Evolutionary conservation across 139 green algal genomes (phyloP).

Genomic region (Nannochloris sp.): DNA sequence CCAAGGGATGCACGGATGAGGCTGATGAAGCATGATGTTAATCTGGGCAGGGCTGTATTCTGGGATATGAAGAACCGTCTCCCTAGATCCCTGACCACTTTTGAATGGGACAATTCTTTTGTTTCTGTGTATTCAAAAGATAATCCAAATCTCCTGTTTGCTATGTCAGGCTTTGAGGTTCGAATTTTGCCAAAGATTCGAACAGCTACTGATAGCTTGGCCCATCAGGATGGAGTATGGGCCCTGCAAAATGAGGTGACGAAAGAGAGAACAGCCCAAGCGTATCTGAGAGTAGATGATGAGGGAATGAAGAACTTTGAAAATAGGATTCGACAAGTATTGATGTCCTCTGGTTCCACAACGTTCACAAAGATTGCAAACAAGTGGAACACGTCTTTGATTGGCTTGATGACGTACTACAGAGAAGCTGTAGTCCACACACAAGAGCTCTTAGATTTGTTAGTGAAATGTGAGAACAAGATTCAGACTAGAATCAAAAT

Average conservation of each 20-base stretch:
- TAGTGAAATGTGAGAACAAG: slow-evolving; percentile 99
- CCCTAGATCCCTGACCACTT: slow-evolving; percentile 82
- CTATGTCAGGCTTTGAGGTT: slow-evolving; percentile 96
- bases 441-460: slow-evolving; percentile 96
- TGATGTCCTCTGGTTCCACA: slow-evolving; percentile 95
- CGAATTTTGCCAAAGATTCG: slow-evolving; percentile 94
- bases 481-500: slow-evolving; percentile 99
- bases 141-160: slow-evolving; percentile 99
- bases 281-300: slow-evolving; percentile 95
- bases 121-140: slow-evolving; percentile 91
- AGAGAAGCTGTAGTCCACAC: slow-evolving; percentile 89
- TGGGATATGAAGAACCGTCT: slow-evolving; percentile 92
- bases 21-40: slow-evolving; percentile 99
- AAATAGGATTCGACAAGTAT: slow-evolving; percentile 90
- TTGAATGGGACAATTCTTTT: slow-evolving; percentile 97
- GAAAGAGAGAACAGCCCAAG: slow-evolving; percentile 80
- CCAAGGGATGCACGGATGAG: slow-evolving; percentile 96
- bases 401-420: slow-evolving; percentile 98
- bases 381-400: slow-evolving; percentile 98
- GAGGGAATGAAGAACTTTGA: slow-evolving; percentile 95
- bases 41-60: slow-evolving; percentile 92
- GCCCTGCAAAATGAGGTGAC: slow-evolving; percentile 92
- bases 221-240: slow-evolving; percentile 95
- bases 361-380: slow-evolving; percentile 99
- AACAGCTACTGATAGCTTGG: slow-evolving; percentile 80